Base-by-base conservation (phyloP, 2,329 filamentous ascomycete genomes). In the Colletotrichum orchidophilum region DNA sequence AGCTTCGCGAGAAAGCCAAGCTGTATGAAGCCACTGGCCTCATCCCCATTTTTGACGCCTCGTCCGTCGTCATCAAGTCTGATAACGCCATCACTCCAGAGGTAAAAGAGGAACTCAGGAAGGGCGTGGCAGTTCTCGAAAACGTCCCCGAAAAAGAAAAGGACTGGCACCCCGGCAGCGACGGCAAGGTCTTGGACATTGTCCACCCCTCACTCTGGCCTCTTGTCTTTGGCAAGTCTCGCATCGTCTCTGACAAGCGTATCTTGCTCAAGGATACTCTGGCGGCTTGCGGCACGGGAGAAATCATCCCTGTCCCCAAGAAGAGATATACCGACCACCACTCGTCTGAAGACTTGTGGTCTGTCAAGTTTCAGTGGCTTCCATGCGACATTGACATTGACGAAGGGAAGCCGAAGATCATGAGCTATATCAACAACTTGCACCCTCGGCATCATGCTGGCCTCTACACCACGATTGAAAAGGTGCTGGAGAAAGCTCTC, bases 201-300 rank as follows among this genome's bases (percentile, higher is more conserved):
- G 84, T 93, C 5, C 86, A 93, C 73, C 90, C 91, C 1, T 92
- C 89, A 0, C 81, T 93, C 7, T 93, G 86, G 73, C 90, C 91
- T 0, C 78, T 93, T 0, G 76, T 88, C 1, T 90, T 88, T 73
- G 88, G 87, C 0, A 78, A 79, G 15, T 84, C 83, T 2, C 81
- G 81, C 3, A 74, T 81, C 18, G 54, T 81, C 1, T 55, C 74
- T 1, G 64, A 79, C 50, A 75, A 71, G 46, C 72, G 73, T 2
- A 77, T 83, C 52, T 81, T 83, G 3, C 74, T 89, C 1, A 65
- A 76, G 4, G 74, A 80, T 53, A 81, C 81, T 11, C 75, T 86
- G 3, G 71, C 78, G 0, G 66, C 77, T 54, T 81, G 79, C 54
- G 78, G 82, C 12, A 72, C 75, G 54, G 83, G 83, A 11, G 72